Evolutionary conservation across 1,139 yeast species (phyloP), one percentile per base, ranked within the genome.

Genomic region (Protomyces arabidopsidicola): DNA sequence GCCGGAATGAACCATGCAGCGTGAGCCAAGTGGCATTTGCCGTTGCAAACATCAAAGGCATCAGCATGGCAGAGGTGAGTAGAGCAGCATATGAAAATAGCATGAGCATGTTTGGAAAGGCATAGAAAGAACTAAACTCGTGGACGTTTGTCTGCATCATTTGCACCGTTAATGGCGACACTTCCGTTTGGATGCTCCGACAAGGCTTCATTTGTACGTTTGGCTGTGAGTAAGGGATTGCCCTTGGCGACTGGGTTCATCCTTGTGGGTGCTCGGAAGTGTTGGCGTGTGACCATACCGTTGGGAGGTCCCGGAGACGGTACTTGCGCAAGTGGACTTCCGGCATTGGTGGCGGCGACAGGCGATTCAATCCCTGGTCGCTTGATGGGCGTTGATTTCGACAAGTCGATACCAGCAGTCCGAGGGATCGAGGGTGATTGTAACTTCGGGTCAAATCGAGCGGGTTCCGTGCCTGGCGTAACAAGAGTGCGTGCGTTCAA

Each of bases 1-100:
- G 95, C 0, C 80, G 98, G 70, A 90, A 95, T 73, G 98, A 93
- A 74, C 98, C 98, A 0, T 90, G 95, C 58, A 81, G 83, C 58
- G 84, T 93, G 64, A 90, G 90, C 0, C 82, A 84, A 58, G 93
- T 91, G 1, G 97, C 96, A 0, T 83, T 86, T 68, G 86, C 89
- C 9, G 79, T 93, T 68, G 83, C 95, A 10, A 80, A 80, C 27
- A 74, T 91, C 58, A 79, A 81, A 45, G 81, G 78, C 0, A 69
- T 79, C 6, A 78, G 84, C 2, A 76, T 86, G 9, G 79, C 82
- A 58, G 75, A 77, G 3, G 80, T 93, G 24, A 78, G 86, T 20
- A 85, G 85, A 52, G 72, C 76, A 6, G 86, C 89, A 22, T 91
- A 86, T 80, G 71, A 77, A 22, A 91, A 87, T 70, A 79, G 90